These are phyloP conservation scores for Thelonectria rubi DNA, from an alignment of 2,329 filamentous ascomycete genomes.

Conservation along the genomic window DNA sequence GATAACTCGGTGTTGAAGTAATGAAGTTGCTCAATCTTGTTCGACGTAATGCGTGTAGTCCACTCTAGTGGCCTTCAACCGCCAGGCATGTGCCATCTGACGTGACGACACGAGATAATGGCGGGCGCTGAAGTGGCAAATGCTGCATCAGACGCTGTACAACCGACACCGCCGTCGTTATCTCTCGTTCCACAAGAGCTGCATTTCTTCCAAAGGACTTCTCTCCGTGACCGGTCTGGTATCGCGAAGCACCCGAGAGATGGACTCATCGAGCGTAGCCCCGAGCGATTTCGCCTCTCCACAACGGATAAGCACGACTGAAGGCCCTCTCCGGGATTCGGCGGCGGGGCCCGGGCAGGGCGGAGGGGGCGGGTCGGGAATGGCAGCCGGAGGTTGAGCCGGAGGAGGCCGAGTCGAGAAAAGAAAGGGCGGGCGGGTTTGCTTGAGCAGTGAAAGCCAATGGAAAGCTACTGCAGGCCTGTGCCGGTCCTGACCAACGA, in stretches of 20 bases:
- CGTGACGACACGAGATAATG: constrained; percentile 1
- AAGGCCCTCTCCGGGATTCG: not conserved
- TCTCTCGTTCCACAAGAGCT: constrained; percentile 12
- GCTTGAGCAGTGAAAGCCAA: too few relatives aligned
- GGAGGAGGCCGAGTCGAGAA: not conserved
- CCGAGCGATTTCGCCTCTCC: too few relatives aligned
- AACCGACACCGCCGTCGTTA: not conserved
- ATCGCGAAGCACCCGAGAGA: too few relatives aligned
- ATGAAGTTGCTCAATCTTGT: too few relatives aligned
- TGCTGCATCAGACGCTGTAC: constrained; percentile 7
- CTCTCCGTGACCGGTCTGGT: not conserved
- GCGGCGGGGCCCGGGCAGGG: constrained; percentile 2
- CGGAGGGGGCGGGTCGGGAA: constrained; percentile 15
- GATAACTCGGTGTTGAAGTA: not conserved
- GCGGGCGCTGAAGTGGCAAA: constrained; percentile 3
- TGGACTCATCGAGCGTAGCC: too few relatives aligned
- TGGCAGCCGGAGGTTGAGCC: not conserved
- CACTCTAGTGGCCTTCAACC: too few relatives aligned
- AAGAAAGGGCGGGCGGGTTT: not conserved
- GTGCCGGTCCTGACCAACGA: constrained; percentile 22
- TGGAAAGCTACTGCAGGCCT: constrained; percentile 15
- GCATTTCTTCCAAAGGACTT: not conserved
- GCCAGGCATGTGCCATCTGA: constrained; percentile 3
- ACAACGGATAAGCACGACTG: not conserved
- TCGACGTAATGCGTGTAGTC: too few relatives aligned